These are phyloP conservation scores for Aspergillus amoenus DNA, from an alignment of 2,329 filamentous ascomycete species.

Conservation along the genomic window DNA sequence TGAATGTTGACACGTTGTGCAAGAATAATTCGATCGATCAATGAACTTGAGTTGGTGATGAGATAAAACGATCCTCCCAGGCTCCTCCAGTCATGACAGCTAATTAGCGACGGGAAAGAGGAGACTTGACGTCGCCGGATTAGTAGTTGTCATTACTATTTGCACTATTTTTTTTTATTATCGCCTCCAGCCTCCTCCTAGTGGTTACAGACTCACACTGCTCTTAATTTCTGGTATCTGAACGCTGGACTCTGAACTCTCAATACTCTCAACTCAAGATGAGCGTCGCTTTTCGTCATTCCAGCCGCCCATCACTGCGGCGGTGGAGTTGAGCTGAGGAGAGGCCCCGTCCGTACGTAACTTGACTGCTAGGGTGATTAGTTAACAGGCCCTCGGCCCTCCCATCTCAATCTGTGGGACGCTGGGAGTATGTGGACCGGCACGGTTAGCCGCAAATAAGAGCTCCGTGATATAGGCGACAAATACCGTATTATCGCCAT, in stretches of 20 bases:
- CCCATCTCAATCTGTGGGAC: constrained; percentile 7
- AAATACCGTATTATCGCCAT: background rate
- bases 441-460: constrained; percentile 13
- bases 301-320: constrained; percentile 15
- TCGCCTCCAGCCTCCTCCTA: background rate
- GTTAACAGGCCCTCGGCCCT: background rate
- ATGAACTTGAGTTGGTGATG: background rate
- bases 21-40: background rate
- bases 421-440: constrained; percentile 16
- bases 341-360: constrained; percentile 4
- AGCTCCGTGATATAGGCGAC: background rate
- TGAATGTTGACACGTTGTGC: constrained; percentile 3
- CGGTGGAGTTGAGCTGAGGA: constrained; percentile 29
- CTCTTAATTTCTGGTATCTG: background rate
- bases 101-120: constrained; percentile 6
- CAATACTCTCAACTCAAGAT: background rate
- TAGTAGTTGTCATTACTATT: constrained; percentile 2
- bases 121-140: constrained; percentile 4
- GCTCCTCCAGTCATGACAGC: constrained; percentile 1
- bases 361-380: constrained; percentile 3
- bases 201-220: background rate
- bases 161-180: constrained; percentile 7
- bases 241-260: background rate
- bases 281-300: constrained; percentile 30
- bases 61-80: background rate